Evolutionary conservation across 2,329 filamentous ascomycete genomes (phyloP).

Genomic region (Pseudodiploospora longispora): DNA sequence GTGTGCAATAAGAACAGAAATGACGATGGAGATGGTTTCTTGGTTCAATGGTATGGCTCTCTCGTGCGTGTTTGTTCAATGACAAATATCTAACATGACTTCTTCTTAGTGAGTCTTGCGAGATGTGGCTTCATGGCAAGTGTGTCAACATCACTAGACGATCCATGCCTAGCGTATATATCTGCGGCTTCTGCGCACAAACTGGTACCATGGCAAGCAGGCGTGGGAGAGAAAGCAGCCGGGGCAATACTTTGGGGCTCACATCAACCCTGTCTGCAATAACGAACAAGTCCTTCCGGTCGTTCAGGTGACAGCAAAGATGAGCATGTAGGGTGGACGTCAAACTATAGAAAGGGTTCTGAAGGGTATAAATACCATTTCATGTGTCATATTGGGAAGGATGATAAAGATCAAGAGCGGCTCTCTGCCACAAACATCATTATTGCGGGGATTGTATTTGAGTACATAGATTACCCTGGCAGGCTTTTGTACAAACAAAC

Average conservation of each 20-base stretch:
- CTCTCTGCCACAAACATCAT: conserved; percentile 13
- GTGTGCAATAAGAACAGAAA: conserved; percentile 41
- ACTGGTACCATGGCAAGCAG: conserved; percentile 46
- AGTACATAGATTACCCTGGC: conserved; percentile 11
- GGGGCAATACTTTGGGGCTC: conserved; percentile 17
- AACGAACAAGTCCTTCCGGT: conserved; percentile 34
- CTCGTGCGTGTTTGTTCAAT: background rate
- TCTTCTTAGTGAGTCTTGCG: conserved; percentile 49
- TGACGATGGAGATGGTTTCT: conserved; percentile 43
- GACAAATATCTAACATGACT: conserved; percentile 1
- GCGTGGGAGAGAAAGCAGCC: conserved; percentile 36
- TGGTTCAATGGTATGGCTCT: conserved; percentile 54
- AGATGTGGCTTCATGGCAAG: conserved; percentile 56
- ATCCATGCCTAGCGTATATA: conserved; percentile 52
- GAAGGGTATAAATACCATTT: conserved; percentile 12
- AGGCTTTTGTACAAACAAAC: conserved; percentile 1
- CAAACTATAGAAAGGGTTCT: conserved; percentile 12
- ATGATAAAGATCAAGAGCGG: conserved; percentile 12
- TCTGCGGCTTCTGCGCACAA: conserved; percentile 55
- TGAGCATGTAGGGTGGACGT: background rate
- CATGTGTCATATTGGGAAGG: conserved; percentile 8
- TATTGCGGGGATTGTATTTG: conserved; percentile 9
- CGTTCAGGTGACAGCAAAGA: conserved; percentile 27
- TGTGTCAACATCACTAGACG: conserved; percentile 53
- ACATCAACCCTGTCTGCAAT: conserved; percentile 28